A percentile compares a stretch with the other conserved stretches of the same genome.
Evolutionary conservation across 2,329 filamentous ascomycete species (phyloP).

Genomic region (Paracorniculantispora psalliotae): DNA sequence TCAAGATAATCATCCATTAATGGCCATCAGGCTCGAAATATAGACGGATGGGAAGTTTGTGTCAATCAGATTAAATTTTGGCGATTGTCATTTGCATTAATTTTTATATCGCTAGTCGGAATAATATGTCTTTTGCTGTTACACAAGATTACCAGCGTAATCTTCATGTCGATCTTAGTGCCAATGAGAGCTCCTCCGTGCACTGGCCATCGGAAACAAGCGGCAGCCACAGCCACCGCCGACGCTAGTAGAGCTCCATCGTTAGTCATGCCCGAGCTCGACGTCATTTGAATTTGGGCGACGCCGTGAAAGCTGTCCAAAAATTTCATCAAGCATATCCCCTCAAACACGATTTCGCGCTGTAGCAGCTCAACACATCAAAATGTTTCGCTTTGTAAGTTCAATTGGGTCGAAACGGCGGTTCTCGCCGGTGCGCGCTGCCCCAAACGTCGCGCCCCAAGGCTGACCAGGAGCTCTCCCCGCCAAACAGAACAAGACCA

Average conservation of each 20-base stretch:
- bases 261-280: not conserved
- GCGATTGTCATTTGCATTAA: too few relatives aligned
- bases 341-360: not conserved
- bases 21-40: not conserved
- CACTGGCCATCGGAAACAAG: not conserved
- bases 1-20: too few relatives aligned
- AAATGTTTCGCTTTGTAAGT: conserved; percentile 46
- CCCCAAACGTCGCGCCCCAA: not conserved
- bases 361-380: conserved; percentile 17
- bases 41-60: not conserved
- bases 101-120: too few relatives aligned
- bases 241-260: not conserved
- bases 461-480: not conserved
- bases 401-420: not conserved
- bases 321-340: not conserved
- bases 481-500: conserved; percentile 60
- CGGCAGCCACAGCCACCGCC: not conserved
- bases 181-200: not conserved
- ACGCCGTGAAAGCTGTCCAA: not conserved
- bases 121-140: too few relatives aligned
- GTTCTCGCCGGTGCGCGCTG: not conserved
- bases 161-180: not conserved
- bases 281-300: not conserved
- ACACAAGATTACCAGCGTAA: too few relatives aligned
- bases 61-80: not conserved